Base-by-base conservation (phyloP, 1,284 basidiomycete genomes). In the Ustilago trichophora region DNA sequence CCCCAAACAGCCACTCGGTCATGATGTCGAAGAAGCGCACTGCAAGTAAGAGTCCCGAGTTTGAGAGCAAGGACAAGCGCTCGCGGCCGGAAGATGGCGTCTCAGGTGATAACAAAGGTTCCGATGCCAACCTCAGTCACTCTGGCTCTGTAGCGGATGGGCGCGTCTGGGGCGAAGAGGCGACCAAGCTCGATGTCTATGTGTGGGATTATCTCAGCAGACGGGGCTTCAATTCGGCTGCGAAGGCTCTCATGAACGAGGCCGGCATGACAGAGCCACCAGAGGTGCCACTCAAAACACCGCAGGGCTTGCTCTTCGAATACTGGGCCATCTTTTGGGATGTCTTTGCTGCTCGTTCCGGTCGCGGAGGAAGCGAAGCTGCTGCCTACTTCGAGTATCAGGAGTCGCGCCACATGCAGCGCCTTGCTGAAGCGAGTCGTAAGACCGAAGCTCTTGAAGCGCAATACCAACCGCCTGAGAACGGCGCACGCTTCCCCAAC, bases 241-340 rank as follows among this genome's bases (percentile, higher is more conserved):
- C 79, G 16, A 73, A 75, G 29, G 54, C 73, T 29, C 57, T 81
- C 24, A 62, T 73, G 45, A 70, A 57, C 54, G 79, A 81, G 36
- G 70, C 73, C 1, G 62, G 72, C 8, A 68, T 81, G 68, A 58
- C 74, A 0, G 78, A 74, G 24, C 58, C 73, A 10, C 79, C 79
- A 22, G 73, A 76, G 26, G 75, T 81, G 10, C 76, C 79, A 3
- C 56, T 80, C 19, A 62, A 60, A 27, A 77, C 77, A 27, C 75
- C 75, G 1, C 72, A 76, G 29, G 79, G 79, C 18, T 60, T 81
- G 5, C 58, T 81, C 6, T 78, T 72, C 51, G 79, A 81, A 55
- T 81, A 81, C 52, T 81, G 79, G 79, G 69, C 70, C 47, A 74
- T 81, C 42, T 81, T 81, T 37, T 81, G 79, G 79, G 79, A 81